Percentiles rank a stretch among this genome's conserved stretches.
Conservation (phyloP, 2,329 filamentous ascomycete species). For the Cytospora schulzeri region DNA sequence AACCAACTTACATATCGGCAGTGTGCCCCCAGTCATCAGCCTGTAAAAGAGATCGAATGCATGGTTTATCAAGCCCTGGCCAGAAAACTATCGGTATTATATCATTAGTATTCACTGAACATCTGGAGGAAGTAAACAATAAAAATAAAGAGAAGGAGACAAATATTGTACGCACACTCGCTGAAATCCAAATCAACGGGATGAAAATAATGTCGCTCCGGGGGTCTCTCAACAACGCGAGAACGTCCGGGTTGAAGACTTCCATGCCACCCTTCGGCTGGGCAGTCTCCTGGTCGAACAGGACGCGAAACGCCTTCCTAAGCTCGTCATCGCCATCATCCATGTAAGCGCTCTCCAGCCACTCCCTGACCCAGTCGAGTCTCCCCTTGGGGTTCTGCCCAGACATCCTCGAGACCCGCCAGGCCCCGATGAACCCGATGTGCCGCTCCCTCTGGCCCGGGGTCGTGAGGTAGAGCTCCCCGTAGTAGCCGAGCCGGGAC, state of each 20-base stretch:
- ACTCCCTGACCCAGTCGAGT: not conserved
- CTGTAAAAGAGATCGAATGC: not conserved
- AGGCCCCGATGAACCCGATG: not conserved
- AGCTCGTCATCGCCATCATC: not conserved
- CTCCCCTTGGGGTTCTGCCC: not conserved
- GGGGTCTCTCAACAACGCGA: accelerated
- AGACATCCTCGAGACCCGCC: not conserved
- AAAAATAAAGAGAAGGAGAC: too few species aligned
- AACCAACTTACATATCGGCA: not conserved
- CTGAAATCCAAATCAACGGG: not conserved
- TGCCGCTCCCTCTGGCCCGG: not conserved
- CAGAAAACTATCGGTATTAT: not conserved
- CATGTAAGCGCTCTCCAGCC: not conserved
- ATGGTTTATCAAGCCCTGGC: not conserved
- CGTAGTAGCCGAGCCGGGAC: not conserved
- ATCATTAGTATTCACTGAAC: not conserved
- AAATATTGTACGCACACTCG: not conserved
- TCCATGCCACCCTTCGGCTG: accelerated
- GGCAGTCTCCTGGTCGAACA: not conserved
- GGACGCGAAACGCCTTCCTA: not conserved
- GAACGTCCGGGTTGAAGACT: not conserved
- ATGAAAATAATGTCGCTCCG: not conserved
- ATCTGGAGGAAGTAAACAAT: not conserved
- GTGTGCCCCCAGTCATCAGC: not conserved
- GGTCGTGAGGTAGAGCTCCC: not conserved